Base-by-base conservation (phyloP, 805 yeast genomes). In the Starmerella etchellsii region DNA sequence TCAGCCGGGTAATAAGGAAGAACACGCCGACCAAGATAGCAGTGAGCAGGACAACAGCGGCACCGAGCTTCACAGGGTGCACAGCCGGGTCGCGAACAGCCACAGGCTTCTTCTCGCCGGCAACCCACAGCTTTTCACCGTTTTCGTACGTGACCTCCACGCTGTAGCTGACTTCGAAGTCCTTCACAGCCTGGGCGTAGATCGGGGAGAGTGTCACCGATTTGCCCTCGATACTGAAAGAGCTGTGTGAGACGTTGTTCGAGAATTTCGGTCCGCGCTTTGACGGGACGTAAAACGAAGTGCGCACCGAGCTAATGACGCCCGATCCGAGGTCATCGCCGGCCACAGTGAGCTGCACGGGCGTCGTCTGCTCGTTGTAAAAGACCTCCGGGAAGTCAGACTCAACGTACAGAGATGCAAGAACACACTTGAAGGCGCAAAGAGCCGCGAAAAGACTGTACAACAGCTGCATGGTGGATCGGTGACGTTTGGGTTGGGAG, bases 31-130 rank as follows among this genome's bases (percentile, higher is more conserved):
- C 76, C 23, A 76, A 39, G 16, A 76, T 58, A 19, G 62, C 68
- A 3, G 65, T 50, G 42, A 82, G 61, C 21, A 81, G 50, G 14
- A 73, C 38, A 56, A 76, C 79, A 49, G 80, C 70, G 27, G 80
- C 58, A 43, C 83, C 55, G 54, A 84, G 70, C 60, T 77, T 75
- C 13, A 78, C 76, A 40, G 77, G 48, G 0, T 93, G 78, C 51
- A 85, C 64, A 42, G 77, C 70, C 28, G 70, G 71, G 52, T 84
- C 94, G 10, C 60, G 60, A 42, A 85, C 71, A 19, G 65, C 58
- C 34, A 81, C 63, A 14, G 52, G 48, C 10, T 42, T 38, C 30
- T 44, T 47, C 41, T 41, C 50, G 28, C 54, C 41, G 31, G 46
- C 49, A 22, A 48, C 36, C 49, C 47, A 46, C 37, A 46, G 24